phyloP scores from a whole-genome alignment of 202 grass and related monocot genomes.

The Elaeis oleifera region DNA sequence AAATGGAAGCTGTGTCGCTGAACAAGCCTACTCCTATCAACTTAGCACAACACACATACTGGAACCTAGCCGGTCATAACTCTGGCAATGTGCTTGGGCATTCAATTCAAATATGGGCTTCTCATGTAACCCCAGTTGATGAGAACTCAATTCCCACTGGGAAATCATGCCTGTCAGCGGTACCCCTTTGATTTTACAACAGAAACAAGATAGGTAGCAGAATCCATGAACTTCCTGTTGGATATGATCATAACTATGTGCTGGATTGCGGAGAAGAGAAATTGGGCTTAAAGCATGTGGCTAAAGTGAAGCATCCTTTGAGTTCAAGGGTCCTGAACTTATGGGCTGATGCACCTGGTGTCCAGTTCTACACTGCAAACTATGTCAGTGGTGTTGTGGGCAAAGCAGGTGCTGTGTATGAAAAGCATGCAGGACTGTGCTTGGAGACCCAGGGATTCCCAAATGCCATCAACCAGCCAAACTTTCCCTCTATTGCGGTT shows the following conservation, averaged over 20 bases:
- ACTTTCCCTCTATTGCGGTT: slow-evolving; percentile 59
- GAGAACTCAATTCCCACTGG: slow-evolving; percentile 63
- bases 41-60: slow-evolving; percentile 83
- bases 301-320: slow-evolving; percentile 50
- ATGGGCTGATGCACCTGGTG: slow-evolving; percentile 59
- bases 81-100: slow-evolving; percentile 58
- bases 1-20: slow-evolving; percentile 61
- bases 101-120: slow-evolving; percentile 55
- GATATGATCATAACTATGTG: slow-evolving; percentile 86
- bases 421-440: slow-evolving; percentile 58
- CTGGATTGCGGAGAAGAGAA: slow-evolving; percentile 49
- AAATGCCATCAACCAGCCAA: slow-evolving; percentile 67
- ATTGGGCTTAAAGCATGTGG: slow-evolving; percentile 58
- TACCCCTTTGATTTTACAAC: slow-evolving; percentile 70
- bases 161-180: slow-evolving; percentile 46
- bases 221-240: slow-evolving; percentile 44
- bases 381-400: slow-evolving; percentile 57
- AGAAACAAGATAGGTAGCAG: slow-evolving; percentile 42
- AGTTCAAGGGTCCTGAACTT: slow-evolving; percentile 41
- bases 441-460: slow-evolving; percentile 95
- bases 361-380: slow-evolving; percentile 86
- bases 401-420: slow-evolving; percentile 50
- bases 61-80: slow-evolving; percentile 83
- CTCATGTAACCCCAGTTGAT: slow-evolving; percentile 64
- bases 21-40: slow-evolving; percentile 68